phyloP scores from a whole-genome alignment of 495 filamentous ascomycete genomes.

The Podospora pseudocomata region DNA sequence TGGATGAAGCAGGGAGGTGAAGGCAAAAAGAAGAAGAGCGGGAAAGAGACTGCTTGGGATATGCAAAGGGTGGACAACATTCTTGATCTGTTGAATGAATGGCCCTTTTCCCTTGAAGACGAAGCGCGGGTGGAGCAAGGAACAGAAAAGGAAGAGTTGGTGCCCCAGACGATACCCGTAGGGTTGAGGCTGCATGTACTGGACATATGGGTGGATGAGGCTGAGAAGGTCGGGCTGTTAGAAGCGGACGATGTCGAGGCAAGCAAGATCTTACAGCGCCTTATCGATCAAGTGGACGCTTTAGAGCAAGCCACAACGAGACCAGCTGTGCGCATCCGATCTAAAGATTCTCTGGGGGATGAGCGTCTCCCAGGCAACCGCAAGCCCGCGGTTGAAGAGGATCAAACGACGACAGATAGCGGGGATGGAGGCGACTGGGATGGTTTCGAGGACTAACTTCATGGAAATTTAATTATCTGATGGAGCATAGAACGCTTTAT shows the following conservation, averaged over 20 bases:
- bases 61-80: constrained; percentile 33
- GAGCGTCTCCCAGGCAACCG: constrained; percentile 60
- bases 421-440: constrained; percentile 57
- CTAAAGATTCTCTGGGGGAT: constrained; percentile 70
- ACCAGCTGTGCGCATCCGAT: constrained; percentile 70
- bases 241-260: constrained; percentile 40
- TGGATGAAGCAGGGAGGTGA: constrained; percentile 43
- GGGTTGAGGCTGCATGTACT: constrained; percentile 83
- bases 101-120: constrained; percentile 43
- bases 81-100: constrained; percentile 39
- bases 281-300: constrained; percentile 38
- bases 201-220: constrained; percentile 88
- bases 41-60: constrained; percentile 28
- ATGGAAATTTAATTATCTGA: background rate
- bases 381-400: constrained; percentile 34
- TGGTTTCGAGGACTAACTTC: constrained; percentile 61
- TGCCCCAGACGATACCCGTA: constrained; percentile 56
- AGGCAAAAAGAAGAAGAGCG: constrained; percentile 14
- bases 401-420: constrained; percentile 28
- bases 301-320: constrained; percentile 50
- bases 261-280: constrained; percentile 32
- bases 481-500: background rate
- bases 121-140: constrained; percentile 31
- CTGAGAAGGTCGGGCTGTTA: constrained; percentile 63
- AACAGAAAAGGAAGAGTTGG: constrained; percentile 27